phyloP scores from a whole-genome alignment of 208 protist species.

The Leishmania lainsoni region DNA sequence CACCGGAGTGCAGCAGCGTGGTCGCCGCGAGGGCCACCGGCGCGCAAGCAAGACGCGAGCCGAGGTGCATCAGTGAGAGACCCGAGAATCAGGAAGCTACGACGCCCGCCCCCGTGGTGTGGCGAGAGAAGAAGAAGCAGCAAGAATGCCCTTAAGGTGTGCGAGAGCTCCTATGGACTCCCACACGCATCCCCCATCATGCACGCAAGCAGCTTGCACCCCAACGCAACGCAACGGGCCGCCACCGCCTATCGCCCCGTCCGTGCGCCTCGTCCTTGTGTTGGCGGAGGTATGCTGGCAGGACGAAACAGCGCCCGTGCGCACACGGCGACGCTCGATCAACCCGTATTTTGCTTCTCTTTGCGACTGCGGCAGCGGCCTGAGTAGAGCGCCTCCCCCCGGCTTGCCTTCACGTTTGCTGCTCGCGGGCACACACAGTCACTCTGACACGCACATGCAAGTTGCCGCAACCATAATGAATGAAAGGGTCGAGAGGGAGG shows the following conservation, averaged over 20 bases:
- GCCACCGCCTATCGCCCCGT: background rate
- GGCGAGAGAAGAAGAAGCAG: background rate
- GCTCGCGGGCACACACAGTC: background rate
- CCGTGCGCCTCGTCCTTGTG: background rate
- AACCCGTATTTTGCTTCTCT: background rate
- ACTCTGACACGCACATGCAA: background rate
- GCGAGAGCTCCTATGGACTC: background rate
- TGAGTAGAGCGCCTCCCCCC: background rate
- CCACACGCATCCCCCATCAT: background rate
- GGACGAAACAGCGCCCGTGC: background rate
- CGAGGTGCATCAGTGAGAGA: slow-evolving; percentile 14
- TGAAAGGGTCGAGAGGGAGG: background rate
- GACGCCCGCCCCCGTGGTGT: background rate
- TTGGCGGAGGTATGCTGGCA: background rate
- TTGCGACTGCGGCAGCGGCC: background rate
- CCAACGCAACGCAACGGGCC: background rate
- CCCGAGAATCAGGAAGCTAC: background rate
- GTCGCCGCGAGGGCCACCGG: slow-evolving; percentile 3
- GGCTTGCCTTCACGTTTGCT: background rate
- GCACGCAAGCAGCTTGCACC: background rate
- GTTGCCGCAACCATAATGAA: background rate
- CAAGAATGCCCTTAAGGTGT: background rate
- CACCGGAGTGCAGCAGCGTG: background rate
- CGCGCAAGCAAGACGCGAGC: background rate
- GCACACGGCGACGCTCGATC: background rate